Evolutionary conservation across 306 rosid species (phyloP), one percentile per base, ranked within the genome.

Genomic region (Morella rubra): DNA sequence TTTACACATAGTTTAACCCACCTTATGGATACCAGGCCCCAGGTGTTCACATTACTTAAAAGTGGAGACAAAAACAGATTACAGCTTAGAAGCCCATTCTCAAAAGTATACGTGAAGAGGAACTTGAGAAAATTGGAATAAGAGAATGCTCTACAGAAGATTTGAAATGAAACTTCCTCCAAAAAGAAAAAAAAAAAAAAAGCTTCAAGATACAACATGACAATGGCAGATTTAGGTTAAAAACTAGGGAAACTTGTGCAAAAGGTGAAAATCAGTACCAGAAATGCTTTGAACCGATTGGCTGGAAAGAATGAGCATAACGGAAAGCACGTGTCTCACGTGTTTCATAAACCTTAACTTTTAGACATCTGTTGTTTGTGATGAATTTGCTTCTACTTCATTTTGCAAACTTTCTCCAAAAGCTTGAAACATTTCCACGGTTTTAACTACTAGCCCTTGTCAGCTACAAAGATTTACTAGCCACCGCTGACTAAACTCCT

Each of bases 231-330:
- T 37, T 62, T 16, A 62, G 44, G 69, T 5, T 62, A 18, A 44
- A 15, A 18, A 65, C 44, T 12, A 4, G 6, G 67, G 67, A 60
- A 60, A 60, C 70, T 41, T 65, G 22, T 65, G 70, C 70, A 65
- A 42, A 65, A 64, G 7, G 46, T 41, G 45, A 40, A 20, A 64
- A 65, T 4, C 49, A 65, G 49, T 42, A 41, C 20, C 18, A 3
- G 70, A 65, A 62, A 65, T 65, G 49, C 70, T 40, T 65, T 41
- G 69, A 65, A 65, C 12, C 13, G 12, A 32, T 60, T 13, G 13
- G 12, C 67, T 37, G 10, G 67, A 32, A 60, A 12, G 44, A 60
- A 60, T 11, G 67, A 60, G 67, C 12, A 60, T 58, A 60, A 60
- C 32, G 16, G 67, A n/a, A 32, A 60, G 13, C 8, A 60, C 40